Conservation (phyloP, 495 filamentous ascomycete genomes). For the Sporormia fimetaria region DNA sequence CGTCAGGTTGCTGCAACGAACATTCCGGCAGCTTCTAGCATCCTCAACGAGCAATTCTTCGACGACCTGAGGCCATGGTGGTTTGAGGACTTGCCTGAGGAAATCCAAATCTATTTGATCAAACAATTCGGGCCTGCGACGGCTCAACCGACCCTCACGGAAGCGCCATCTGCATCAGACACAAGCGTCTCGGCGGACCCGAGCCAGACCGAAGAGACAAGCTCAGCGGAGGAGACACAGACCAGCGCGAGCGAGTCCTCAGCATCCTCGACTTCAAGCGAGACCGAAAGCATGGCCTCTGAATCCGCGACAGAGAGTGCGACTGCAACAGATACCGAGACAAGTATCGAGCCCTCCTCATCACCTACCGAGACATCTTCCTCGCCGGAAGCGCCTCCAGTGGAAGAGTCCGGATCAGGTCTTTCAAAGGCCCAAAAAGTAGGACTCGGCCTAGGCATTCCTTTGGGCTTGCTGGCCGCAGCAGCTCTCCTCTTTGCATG, state of each 20-base stretch:
- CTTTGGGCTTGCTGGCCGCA: slow-evolving; percentile 25
- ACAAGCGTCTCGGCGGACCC: not conserved
- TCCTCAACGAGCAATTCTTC: slow-evolving; percentile 21
- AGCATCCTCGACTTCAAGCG: slow-evolving; percentile 2
- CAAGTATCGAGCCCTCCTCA: not conserved
- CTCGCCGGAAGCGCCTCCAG: not conserved
- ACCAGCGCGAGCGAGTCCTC: no score
- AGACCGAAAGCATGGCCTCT: not conserved
- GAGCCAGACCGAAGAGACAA: not conserved
- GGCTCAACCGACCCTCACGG: slow-evolving; percentile 5
- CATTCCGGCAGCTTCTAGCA: slow-evolving; percentile 18
- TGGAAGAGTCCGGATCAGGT: not conserved
- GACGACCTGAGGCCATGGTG: slow-evolving; percentile 18
- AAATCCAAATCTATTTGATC: slow-evolving; percentile 24
- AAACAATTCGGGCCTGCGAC: slow-evolving; percentile 17
- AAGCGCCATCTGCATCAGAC: not conserved
- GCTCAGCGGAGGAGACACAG: not conserved
- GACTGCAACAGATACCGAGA: not conserved
- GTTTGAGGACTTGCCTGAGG: slow-evolving; percentile 17
- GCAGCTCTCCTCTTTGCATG: slow-evolving; percentile 26
- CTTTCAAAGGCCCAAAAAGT: slow-evolving; percentile 12
- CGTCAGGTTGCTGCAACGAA: slow-evolving; percentile 20
- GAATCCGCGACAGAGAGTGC: not conserved
- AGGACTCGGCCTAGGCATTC: slow-evolving; percentile 18
- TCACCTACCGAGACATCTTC: not conserved